Conservation (phyloP, 2,329 filamentous ascomycete species). For the Camillea tinctor region DNA sequence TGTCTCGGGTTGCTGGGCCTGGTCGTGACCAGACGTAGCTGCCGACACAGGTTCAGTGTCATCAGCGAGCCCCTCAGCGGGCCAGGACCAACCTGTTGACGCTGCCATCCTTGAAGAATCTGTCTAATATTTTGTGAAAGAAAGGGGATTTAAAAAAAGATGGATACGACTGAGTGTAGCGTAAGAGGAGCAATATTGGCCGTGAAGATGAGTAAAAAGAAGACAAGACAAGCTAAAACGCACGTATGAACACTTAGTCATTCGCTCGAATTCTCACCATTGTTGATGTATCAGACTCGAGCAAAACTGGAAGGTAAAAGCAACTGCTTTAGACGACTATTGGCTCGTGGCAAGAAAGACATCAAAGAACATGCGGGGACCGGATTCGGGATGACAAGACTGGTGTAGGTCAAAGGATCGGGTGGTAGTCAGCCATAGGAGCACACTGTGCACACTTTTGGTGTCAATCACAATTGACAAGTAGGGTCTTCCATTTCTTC, state of each 20-base stretch:
- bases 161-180: not conserved
- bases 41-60: conserved; percentile 9
- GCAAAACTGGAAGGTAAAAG: conserved; percentile 1
- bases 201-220: not conserved
- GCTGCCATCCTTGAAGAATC: not conserved
- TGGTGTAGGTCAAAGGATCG: conserved; percentile 10
- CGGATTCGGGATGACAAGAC: conserved; percentile 1
- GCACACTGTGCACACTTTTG: not conserved
- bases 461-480: not conserved
- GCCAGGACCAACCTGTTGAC: not conserved
- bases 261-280: conserved; percentile 16
- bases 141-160: not conserved
- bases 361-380: conserved; percentile 5
- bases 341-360: conserved; percentile 2
- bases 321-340: conserved; percentile 2
- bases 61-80: conserved; percentile 12
- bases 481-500: not conserved
- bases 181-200: not conserved
- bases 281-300: conserved; percentile 5
- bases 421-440: not conserved
- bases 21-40: conserved; percentile 15
- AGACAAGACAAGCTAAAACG: not conserved
- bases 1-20: conserved; percentile 12
- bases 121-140: not conserved
- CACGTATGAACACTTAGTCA: not conserved